Conservation (phyloP, 306 rosid genomes). For the Castanea crenata region DNA sequence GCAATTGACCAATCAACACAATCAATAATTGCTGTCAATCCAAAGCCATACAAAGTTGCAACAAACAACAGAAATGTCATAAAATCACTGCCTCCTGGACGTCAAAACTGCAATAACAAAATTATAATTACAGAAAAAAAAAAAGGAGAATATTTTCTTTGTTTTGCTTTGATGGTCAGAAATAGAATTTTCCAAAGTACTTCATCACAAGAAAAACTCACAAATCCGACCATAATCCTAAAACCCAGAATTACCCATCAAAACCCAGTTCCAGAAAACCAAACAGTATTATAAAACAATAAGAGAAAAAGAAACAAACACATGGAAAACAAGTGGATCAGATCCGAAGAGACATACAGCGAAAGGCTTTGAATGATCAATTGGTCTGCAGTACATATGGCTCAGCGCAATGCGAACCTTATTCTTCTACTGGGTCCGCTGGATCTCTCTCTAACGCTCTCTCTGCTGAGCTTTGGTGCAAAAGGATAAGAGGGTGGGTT, state of each 20-base stretch:
- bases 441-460: conserved; percentile 38
- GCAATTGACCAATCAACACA: not conserved
- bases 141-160: not conserved
- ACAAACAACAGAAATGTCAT: not conserved
- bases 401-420: conserved; percentile 33
- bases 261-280: conserved; percentile 12
- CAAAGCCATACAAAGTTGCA: not conserved
- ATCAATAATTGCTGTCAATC: not conserved
- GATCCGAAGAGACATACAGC: conserved; percentile 27
- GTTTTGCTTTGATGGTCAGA: conserved; percentile 2
- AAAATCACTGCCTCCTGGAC: not conserved
- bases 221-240: not conserved
- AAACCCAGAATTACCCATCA: conserved; percentile 16
- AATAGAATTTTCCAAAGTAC: not conserved
- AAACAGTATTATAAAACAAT: not conserved
- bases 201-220: conserved; percentile 1
- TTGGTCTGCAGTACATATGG: not conserved
- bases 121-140: not conserved
- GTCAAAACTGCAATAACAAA: not conserved
- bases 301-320: conserved; percentile 3
- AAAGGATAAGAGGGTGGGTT: conserved; percentile 14
- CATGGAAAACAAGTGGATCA: conserved; percentile 26
- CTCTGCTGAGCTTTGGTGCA: conserved; percentile 35
- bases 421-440: conserved; percentile 28
- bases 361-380: conserved; percentile 6